A percentile compares a stretch with the other conserved stretches of the same genome.
These are phyloP conservation scores for Pichia sp. DNA, from an alignment of 1,139 yeast species.

Conservation along the genomic window DNA sequence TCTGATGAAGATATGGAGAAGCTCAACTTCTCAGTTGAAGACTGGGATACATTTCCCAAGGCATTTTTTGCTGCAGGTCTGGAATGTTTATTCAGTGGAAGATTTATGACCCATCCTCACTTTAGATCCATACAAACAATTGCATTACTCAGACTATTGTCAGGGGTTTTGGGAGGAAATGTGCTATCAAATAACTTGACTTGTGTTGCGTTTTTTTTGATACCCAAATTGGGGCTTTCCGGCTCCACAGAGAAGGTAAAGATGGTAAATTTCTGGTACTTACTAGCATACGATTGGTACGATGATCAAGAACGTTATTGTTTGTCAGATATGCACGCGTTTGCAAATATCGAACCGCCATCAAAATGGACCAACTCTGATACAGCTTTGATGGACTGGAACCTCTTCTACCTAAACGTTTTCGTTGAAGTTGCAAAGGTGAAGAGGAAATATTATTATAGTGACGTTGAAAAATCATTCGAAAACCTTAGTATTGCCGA, in stretches of 20 bases:
- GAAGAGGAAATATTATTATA: conserved; percentile 20
- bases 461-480: conserved; percentile 16
- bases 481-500: conserved; percentile 20
- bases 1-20: conserved; percentile 22
- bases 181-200: conserved; percentile 27
- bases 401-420: conserved; percentile 17
- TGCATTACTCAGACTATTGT: conserved; percentile 27
- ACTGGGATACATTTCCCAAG: conserved; percentile 26
- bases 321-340: conserved; percentile 16
- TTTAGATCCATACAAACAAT: conserved; percentile 28
- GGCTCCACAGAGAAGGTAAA: conserved; percentile 13
- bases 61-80: conserved; percentile 27
- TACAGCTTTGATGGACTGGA: conserved; percentile 17
- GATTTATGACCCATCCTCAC: conserved; percentile 28
- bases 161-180: conserved; percentile 29
- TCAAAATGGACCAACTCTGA: conserved; percentile 13
- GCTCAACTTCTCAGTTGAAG: conserved; percentile 21
- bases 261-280: conserved; percentile 28
- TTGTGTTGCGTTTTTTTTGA: conserved; percentile 25
- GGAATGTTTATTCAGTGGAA: conserved; percentile 31
- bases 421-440: conserved; percentile 16
- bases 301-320: conserved; percentile 27
- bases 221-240: conserved; percentile 27
- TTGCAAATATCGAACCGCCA: conserved; percentile 24
- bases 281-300: conserved; percentile 31